Conservation (phyloP, 2,329 filamentous ascomycete species). For the Sporothrix inflata region DNA sequence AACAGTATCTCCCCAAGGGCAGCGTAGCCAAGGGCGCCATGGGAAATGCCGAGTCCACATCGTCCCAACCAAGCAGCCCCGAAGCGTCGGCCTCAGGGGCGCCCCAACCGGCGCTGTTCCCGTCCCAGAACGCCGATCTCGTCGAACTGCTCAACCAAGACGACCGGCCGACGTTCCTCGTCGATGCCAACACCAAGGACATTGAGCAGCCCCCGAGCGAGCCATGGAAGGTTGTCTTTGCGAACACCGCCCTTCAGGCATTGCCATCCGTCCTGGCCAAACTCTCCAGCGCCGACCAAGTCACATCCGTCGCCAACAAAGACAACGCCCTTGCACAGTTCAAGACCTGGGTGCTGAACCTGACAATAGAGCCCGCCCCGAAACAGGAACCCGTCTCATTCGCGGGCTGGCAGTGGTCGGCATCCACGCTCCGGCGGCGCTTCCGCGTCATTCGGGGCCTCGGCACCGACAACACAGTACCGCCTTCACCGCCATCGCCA, state of each 20-base stretch:
- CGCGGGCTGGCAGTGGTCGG: constrained; percentile 70
- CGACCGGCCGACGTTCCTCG: constrained; percentile 73
- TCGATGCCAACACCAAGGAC: constrained; percentile 65
- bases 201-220: constrained; percentile 58
- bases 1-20: constrained; percentile 58
- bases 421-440: constrained; percentile 68
- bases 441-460: constrained; percentile 69
- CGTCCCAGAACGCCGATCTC: constrained; percentile 67
- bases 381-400: constrained; percentile 47
- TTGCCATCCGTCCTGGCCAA: constrained; percentile 57
- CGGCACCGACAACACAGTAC: constrained; percentile 28
- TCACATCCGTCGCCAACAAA: constrained; percentile 32
- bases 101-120: constrained; percentile 48
- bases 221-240: constrained; percentile 65
- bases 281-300: constrained; percentile 40
- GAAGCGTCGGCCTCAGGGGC: neutral
- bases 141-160: constrained; percentile 77
- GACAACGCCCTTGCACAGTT: constrained; percentile 62
- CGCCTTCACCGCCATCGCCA: constrained; percentile 44
- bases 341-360: constrained; percentile 68
- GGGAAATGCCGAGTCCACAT: neutral
- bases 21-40: constrained; percentile 46
- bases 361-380: constrained; percentile 35
- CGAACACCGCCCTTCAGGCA: constrained; percentile 67
- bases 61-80: constrained; percentile 14